phyloP scores from a whole-genome alignment of 805 yeast genomes.

The Saccharomycopsis sp. region DNA sequence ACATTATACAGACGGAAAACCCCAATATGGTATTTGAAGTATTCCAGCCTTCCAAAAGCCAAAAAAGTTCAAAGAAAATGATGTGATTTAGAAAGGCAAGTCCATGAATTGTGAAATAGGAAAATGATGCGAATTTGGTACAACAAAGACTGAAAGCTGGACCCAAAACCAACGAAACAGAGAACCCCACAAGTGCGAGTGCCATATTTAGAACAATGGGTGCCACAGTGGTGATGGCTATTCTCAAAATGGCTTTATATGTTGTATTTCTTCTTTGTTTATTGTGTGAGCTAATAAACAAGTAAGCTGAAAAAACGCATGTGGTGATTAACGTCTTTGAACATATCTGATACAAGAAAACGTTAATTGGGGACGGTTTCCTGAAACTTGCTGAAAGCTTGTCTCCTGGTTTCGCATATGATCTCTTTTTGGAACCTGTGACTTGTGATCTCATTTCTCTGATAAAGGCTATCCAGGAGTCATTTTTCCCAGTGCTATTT shows the following conservation, averaged over 20 bases:
- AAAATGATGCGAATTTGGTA: slow-evolving; percentile 36
- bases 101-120: slow-evolving; percentile 43
- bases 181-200: slow-evolving; percentile 32
- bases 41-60: slow-evolving; percentile 50
- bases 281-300: slow-evolving; percentile 47
- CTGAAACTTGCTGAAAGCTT: slow-evolving; percentile 36
- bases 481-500: slow-evolving; percentile 31
- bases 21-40: slow-evolving; percentile 48
- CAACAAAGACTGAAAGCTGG: slow-evolving; percentile 36
- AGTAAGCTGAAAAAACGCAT: slow-evolving; percentile 37
- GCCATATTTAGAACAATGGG: slow-evolving; percentile 40
- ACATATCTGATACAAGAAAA: slow-evolving; percentile 33
- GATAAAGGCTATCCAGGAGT: slow-evolving; percentile 41
- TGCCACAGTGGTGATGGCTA: slow-evolving; percentile 35
- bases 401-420: slow-evolving; percentile 31
- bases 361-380: slow-evolving; percentile 40
- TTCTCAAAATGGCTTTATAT: slow-evolving; percentile 35
- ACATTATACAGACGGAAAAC: slow-evolving; percentile 33
- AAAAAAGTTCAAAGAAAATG: slow-evolving; percentile 41
- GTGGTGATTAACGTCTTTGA: slow-evolving; percentile 31
- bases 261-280: slow-evolving; percentile 27
- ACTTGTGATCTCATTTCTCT: slow-evolving; percentile 43
- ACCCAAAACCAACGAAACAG: slow-evolving; percentile 38
- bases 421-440: slow-evolving; percentile 47
- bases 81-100: slow-evolving; percentile 40